Conservation (phyloP, 2,329 filamentous ascomycete species). For the Scedosporium dehoogii region DNA sequence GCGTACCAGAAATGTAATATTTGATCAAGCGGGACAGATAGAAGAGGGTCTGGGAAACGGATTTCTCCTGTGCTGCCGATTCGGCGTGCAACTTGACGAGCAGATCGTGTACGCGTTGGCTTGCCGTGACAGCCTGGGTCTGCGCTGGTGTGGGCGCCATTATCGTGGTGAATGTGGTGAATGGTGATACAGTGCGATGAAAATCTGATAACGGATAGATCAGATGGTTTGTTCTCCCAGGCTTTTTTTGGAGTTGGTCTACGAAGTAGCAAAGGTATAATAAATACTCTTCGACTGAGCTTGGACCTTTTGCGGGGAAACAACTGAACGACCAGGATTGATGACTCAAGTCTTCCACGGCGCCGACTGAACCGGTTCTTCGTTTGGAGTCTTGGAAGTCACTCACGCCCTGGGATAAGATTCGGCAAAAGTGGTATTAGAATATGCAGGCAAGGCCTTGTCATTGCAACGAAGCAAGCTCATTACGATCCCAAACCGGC, state of each 20-base stretch:
- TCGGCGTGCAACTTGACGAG: slow-evolving; percentile 17
- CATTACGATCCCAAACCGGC: too few species aligned
- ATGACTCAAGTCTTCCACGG: not conserved
- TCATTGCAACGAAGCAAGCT: too few species aligned
- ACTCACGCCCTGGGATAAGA: not conserved
- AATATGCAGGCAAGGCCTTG: too few species aligned
- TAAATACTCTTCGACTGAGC: not conserved
- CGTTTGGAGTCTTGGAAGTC: not conserved
- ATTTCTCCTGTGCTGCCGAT: slow-evolving; percentile 11
- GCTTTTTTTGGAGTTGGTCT: not conserved
- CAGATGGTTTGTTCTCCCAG: not conserved
- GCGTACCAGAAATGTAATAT: slow-evolving; percentile 21
- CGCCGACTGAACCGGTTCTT: not conserved
- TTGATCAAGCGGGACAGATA: slow-evolving; percentile 14
- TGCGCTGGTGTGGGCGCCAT: not conserved
- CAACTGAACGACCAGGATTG: not conserved
- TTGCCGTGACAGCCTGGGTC: slow-evolving; percentile 8
- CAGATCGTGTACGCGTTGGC: slow-evolving; percentile 15
- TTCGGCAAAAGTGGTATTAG: not conserved
- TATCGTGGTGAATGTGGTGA: slow-evolving; percentile 14
- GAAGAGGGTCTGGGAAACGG: slow-evolving; percentile 16
- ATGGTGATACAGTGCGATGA: not conserved
- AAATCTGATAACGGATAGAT: not conserved
- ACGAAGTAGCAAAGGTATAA: not conserved
- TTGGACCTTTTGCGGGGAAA: not conserved